Percentiles rank a stretch among this genome's conserved stretches.
phyloP scores from a whole-genome alignment of 441 rosid genomes.

The Kokia cookei region DNA sequence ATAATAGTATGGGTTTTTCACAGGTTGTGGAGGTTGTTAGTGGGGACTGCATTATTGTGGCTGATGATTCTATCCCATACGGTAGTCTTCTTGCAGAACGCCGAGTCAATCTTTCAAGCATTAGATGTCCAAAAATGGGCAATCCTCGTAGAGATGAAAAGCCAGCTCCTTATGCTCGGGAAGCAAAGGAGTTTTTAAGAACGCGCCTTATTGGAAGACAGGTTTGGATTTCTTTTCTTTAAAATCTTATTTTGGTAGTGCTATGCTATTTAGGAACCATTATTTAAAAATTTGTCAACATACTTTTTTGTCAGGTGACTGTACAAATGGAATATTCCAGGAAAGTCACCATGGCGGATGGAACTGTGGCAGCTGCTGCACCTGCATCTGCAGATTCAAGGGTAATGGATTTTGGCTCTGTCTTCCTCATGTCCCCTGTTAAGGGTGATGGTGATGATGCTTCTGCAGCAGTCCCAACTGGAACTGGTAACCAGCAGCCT shows the following conservation, averaged over 20 bases:
- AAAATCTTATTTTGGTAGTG: not conserved
- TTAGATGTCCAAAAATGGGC: conserved; percentile 85
- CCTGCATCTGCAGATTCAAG: not conserved
- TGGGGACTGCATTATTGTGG: conserved; percentile 88
- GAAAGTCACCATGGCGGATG: conserved; percentile 45
- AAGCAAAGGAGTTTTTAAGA: conserved; percentile 84
- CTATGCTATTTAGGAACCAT: not conserved
- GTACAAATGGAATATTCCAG: conserved; percentile 96
- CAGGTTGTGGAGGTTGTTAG: conserved; percentile 98
- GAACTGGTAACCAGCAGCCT: conserved; percentile 37
- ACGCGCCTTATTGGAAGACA: conserved; percentile 71
- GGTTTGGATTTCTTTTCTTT: conserved; percentile 27
- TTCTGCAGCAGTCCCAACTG: conserved; percentile 36
- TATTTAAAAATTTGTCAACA: not conserved
- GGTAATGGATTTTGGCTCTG: conserved; percentile 61
- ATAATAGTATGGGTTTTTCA: not conserved
- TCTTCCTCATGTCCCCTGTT: conserved; percentile 55
- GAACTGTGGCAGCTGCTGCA: not conserved
- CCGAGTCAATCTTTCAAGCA: conserved; percentile 90
- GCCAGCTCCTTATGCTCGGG: conserved; percentile 88
- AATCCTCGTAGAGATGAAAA: conserved; percentile 83
- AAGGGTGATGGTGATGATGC: conserved; percentile 62
- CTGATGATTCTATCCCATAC: conserved; percentile 82
- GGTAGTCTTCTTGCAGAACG: conserved; percentile 90
- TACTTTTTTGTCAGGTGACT: conserved; percentile 47